These are phyloP conservation scores for Pyrenophora teres DNA, from an alignment of 2,329 filamentous ascomycete genomes.

Conservation along the genomic window DNA sequence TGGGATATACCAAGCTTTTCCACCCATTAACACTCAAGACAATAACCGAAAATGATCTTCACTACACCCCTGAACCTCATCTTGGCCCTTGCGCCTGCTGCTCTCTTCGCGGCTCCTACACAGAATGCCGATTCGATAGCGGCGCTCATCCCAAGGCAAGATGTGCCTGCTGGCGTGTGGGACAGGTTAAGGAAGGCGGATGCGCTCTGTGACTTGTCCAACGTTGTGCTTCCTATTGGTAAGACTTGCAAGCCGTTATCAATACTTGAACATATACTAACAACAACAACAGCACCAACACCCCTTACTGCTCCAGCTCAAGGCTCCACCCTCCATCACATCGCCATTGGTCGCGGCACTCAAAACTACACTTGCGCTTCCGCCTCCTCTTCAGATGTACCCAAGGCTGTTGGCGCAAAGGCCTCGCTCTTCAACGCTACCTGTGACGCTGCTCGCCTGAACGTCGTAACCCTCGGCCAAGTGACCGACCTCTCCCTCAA, in stretches of 20 bases:
- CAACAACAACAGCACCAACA: constrained; percentile 52
- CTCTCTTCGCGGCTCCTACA: constrained; percentile 43
- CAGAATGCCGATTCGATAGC: constrained; percentile 27
- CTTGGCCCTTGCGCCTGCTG: constrained; percentile 41
- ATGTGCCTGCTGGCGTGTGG: constrained; percentile 23
- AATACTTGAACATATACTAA: constrained; percentile 18
- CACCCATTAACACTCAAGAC: background rate
- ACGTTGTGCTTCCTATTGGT: constrained; percentile 40
- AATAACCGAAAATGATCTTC: constrained; percentile 41
- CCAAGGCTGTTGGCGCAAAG: constrained; percentile 71
- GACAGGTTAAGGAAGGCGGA: constrained; percentile 26
- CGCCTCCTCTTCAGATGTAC: constrained; percentile 62
- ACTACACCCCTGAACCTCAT: constrained; percentile 36
- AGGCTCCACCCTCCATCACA: constrained; percentile 71
- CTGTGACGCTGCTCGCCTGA: constrained; percentile 71
- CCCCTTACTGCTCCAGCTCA: constrained; percentile 64
- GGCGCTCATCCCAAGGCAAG: constrained; percentile 22
- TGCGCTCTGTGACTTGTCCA: constrained; percentile 38
- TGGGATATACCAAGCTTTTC: background rate
- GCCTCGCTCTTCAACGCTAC: constrained; percentile 88
- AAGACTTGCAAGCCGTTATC: constrained; percentile 11
- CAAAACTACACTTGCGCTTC: constrained; percentile 89
- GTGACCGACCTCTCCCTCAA: constrained; percentile 71
- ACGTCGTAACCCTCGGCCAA: constrained; percentile 61
- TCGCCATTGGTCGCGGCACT: constrained; percentile 84